phyloP scores from a whole-genome alignment of 2,329 filamentous ascomycete genomes.

The Epichloe baconii region DNA sequence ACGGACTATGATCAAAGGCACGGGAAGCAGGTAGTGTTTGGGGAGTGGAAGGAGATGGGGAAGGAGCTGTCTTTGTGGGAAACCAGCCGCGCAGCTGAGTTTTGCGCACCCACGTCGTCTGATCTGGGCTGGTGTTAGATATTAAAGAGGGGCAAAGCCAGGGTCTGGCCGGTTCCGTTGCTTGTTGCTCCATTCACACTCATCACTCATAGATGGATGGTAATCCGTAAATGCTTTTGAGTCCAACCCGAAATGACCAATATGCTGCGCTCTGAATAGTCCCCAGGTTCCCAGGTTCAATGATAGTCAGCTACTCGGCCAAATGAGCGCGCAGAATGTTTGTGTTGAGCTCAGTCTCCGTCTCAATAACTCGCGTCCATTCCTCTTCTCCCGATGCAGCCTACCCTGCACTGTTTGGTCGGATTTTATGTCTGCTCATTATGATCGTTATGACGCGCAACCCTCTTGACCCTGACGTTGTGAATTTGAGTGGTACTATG shows the following conservation, averaged over 20 bases:
- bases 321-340: no score
- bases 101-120: not conserved
- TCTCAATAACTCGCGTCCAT: not conserved
- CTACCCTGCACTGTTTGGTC: not conserved
- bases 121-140: not conserved
- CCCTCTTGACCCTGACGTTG: no score
- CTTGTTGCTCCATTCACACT: no score
- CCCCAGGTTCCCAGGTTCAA: no score
- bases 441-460: no score
- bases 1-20: not conserved
- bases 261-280: not conserved
- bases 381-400: no score
- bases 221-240: no score
- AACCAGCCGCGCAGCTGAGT: not conserved
- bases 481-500: no score
- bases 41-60: conserved; percentile 1
- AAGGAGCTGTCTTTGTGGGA: conserved; percentile 4
- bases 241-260: not conserved
- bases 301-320: no score
- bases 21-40: not conserved
- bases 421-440: not conserved
- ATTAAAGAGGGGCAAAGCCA: conserved; percentile 1
- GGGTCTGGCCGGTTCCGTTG: not conserved
- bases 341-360: not conserved
- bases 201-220: no score